Conservation (phyloP, 441 rosid species). For the Corymbia citriodora region DNA sequence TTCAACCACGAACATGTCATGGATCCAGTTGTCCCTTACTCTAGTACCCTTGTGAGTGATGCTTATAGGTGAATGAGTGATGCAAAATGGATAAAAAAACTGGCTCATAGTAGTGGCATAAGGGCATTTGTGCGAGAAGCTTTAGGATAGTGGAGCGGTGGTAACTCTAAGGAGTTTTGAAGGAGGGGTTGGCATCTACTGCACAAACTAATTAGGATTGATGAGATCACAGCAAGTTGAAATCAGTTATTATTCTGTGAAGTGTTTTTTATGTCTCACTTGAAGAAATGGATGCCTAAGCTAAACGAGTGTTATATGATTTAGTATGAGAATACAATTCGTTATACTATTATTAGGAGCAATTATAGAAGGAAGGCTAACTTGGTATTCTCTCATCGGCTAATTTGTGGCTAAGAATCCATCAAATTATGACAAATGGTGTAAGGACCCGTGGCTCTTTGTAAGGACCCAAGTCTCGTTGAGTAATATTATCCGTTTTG, state of each 20-base stretch:
- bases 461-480: no score
- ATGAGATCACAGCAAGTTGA: accelerated
- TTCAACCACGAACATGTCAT: background rate
- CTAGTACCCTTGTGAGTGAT: background rate
- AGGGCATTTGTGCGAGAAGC: background rate
- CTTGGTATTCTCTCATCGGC: background rate
- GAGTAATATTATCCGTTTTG: no score
- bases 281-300: background rate
- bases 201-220: no score
- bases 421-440: no score
- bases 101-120: background rate
- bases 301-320: background rate
- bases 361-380: background rate
- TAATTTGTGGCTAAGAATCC: no score
- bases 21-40: background rate
- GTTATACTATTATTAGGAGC: no score
- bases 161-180: no score
- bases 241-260: background rate
- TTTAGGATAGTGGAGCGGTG: background rate
- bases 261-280: background rate
- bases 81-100: background rate
- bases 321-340: background rate
- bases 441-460: no score
- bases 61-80: background rate
- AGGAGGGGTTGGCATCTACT: background rate